Evolutionary conservation across 805 yeast genomes (phyloP), one percentile per base, ranked within the genome.

Genomic region (Ogataea corticis): DNA sequence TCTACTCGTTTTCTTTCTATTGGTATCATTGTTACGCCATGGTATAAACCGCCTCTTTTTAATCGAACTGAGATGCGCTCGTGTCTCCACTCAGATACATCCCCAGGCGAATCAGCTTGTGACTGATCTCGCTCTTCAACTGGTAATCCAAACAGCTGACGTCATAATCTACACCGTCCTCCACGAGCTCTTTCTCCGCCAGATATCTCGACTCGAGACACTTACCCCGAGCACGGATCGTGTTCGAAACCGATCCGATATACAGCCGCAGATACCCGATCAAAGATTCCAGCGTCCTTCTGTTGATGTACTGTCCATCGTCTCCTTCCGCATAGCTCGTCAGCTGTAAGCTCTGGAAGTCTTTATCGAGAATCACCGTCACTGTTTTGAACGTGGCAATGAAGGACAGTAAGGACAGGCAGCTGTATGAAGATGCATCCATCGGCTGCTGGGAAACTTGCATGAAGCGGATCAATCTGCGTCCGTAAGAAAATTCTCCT

Each of bases 1-100:
- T n/a, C n/a, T n/a, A n/a, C n/a, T n/a, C n/a, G n/a, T n/a, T n/a
- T n/a, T n/a, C n/a, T n/a, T n/a, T n/a, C n/a, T 21, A 9, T 21
- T 21, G 25, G 25, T 21, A 21, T n/a, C n/a, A n/a, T n/a, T n/a
- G n/a, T n/a, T n/a, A 25, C 28, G 28, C 28, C 28, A 25, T 25
- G 11, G 10, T 33, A 17, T 19, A 19, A 11, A 33, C 16, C 37
- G n/a, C 35, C 3, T 5, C 17, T 12, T 3, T 7, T 27, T 21
- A 43, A 11, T 38, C 46, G 19, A 35, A 41, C 28, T 41, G 45
- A 17, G 42, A 40, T 16, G 16, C 14, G 13, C 35, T 41, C 14
- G 46, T 37, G 35, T 66, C 66, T 5, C 70, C 70, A 10, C 55
- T 59, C 25, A 66, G 44, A 25, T 52, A 52, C 52, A 54, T 58